A percentile compares a stretch with the other conserved stretches of the same genome.
Evolutionary conservation across 495 filamentous ascomycete genomes (phyloP).

Genomic region (Venustampulla echinocandica): DNA sequence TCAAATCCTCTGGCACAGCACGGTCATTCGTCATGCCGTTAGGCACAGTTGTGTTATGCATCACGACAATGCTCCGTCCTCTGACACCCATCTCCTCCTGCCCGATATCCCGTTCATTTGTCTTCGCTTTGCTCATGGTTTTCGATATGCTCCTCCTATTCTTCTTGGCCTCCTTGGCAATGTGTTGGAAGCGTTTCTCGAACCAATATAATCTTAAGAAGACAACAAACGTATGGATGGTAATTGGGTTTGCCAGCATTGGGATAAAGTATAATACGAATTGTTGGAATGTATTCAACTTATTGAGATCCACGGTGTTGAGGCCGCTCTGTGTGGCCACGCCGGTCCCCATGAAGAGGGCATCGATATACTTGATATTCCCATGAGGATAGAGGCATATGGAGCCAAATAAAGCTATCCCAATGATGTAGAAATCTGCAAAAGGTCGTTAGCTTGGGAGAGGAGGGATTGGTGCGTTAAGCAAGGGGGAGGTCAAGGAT

Average conservation of each 20-base stretch:
- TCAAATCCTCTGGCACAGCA: slow-evolving; percentile 1
- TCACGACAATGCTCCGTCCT: slow-evolving; percentile 63
- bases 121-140: slow-evolving; percentile 43
- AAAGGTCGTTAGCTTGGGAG: neutral
- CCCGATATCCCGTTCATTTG: slow-evolving; percentile 33
- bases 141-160: slow-evolving; percentile 39
- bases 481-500: neutral
- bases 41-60: slow-evolving; percentile 41
- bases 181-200: slow-evolving; percentile 80
- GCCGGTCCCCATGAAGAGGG: slow-evolving; percentile 75
- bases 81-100: slow-evolving; percentile 60
- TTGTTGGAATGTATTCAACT: slow-evolving; percentile 68
- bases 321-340: slow-evolving; percentile 84
- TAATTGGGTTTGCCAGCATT: slow-evolving; percentile 79
- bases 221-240: slow-evolving; percentile 79
- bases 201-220: slow-evolving; percentile 96
- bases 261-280: slow-evolving; percentile 60
- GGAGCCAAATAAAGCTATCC: slow-evolving; percentile 59
- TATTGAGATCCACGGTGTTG: slow-evolving; percentile 77
- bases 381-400: slow-evolving; percentile 59
- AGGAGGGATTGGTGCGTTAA: neutral
- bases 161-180: slow-evolving; percentile 47
- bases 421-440: slow-evolving; percentile 70
- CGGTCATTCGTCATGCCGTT: slow-evolving; percentile 18
- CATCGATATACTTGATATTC: slow-evolving; percentile 70